Evolutionary conservation across 768 basidiomycete species (phyloP).

Genomic region (Dentipellis fragilis): DNA sequence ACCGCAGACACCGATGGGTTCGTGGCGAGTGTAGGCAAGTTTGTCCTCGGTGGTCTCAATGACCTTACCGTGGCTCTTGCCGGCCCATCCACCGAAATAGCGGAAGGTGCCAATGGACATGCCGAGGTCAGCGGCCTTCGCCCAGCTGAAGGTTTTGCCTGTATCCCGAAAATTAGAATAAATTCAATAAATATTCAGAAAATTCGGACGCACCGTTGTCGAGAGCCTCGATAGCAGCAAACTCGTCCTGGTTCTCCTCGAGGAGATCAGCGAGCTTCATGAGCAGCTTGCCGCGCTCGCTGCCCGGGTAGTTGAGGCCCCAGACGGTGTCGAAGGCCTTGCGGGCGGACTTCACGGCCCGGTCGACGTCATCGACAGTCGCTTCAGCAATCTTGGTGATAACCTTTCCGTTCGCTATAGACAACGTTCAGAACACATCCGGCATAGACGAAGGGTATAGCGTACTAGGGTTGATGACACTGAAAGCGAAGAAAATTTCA

Average conservation of each 20-base stretch:
- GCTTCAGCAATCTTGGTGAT: constrained; percentile 51
- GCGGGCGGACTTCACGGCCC: constrained; percentile 59
- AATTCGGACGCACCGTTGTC: constrained; percentile 33
- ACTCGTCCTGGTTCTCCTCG: constrained; percentile 47
- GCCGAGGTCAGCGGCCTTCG: constrained; percentile 40
- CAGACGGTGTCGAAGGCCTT: constrained; percentile 55
- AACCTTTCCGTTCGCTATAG: constrained; percentile 40
- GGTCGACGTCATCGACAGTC: constrained; percentile 62
- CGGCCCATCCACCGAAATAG: constrained; percentile 89
- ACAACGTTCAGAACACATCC: not conserved
- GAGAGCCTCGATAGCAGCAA: constrained; percentile 66
- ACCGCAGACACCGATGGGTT: constrained; percentile 47
- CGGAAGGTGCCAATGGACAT: constrained; percentile 41
- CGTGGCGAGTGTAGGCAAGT: constrained; percentile 51
- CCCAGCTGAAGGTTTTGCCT: constrained; percentile 41
- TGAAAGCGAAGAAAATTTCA: not conserved
- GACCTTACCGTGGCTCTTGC: constrained; percentile 70
- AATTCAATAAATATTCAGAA: too few relatives aligned
- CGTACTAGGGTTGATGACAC: not conserved
- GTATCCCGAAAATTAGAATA: not conserved
- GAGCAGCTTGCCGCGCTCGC: constrained; percentile 44
- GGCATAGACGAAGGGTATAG: not conserved
- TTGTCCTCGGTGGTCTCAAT: constrained; percentile 49
- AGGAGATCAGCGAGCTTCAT: constrained; percentile 56
- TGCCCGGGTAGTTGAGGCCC: constrained; percentile 58